Percentiles rank a stretch among this genome's conserved stretches.
Evolutionary conservation across 345 rosid species (phyloP).

Genomic region (Hevea brasiliensis): DNA sequence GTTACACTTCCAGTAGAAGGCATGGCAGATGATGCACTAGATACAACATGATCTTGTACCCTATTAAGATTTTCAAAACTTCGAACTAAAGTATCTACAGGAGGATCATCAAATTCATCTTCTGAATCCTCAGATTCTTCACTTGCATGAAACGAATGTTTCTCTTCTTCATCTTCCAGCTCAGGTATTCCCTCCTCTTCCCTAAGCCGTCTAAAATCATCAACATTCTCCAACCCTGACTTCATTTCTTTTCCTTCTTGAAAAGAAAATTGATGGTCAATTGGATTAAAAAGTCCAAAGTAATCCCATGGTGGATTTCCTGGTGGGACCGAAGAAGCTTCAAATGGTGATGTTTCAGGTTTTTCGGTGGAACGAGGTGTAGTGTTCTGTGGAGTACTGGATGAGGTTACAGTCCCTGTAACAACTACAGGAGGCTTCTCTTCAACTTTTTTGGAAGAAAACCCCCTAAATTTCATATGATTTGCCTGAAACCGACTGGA

Average conservation of each 20-base stretch:
- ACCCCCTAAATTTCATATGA: conserved; percentile 66
- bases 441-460: conserved; percentile 64
- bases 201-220: conserved; percentile 46
- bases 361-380: conserved; percentile 44
- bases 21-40: conserved; percentile 38
- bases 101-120: conserved; percentile 71
- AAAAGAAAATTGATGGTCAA: conserved; percentile 57
- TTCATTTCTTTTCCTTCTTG: conserved; percentile 46
- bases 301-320: conserved; percentile 83
- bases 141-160: conserved; percentile 51
- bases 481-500: conserved; percentile 49
- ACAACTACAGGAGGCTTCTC: conserved; percentile 61
- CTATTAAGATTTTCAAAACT: conserved; percentile 70
- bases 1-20: conserved; percentile 42
- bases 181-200: conserved; percentile 64
- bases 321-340: conserved; percentile 50
- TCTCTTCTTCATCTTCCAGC: conserved; percentile 64
- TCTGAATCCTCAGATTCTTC: conserved; percentile 67
- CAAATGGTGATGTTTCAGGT: conserved; percentile 48
- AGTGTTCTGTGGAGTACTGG: conserved; percentile 44
- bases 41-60: conserved; percentile 43
- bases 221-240: conserved; percentile 42
- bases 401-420: conserved; percentile 52
- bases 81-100: conserved; percentile 63
- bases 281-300: conserved; percentile 68